These are phyloP conservation scores for Scheffersomyces cryptocercus DNA, from an alignment of 1,139 yeast genomes.

Conservation along the genomic window DNA sequence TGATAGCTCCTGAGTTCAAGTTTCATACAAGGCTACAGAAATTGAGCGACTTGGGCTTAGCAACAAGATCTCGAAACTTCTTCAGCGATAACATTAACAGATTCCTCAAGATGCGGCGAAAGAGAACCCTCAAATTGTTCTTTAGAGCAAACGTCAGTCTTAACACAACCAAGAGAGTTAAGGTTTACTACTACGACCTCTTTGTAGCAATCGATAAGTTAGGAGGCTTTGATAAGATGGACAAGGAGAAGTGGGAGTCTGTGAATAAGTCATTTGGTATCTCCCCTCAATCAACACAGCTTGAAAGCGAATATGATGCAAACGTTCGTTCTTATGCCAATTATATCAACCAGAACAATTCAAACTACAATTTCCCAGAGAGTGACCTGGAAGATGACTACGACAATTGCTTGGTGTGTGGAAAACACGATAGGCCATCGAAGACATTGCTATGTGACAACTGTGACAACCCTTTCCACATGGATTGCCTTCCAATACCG, in stretches of 20 bases:
- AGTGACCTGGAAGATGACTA: conserved; percentile 24
- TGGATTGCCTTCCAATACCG: conserved; percentile 60
- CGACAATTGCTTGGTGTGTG: conserved; percentile 58
- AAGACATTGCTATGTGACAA: conserved; percentile 67
- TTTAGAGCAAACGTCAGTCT: conserved; percentile 15
- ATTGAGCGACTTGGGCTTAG: conserved; percentile 61
- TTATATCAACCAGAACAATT: conserved; percentile 31
- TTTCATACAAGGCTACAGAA: conserved; percentile 69
- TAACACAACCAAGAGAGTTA: conserved; percentile 8
- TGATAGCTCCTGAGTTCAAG: conserved; percentile 53
- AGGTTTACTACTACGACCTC: conserved; percentile 54
- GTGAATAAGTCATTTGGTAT: conserved; percentile 31
- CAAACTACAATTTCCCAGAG: conserved; percentile 16
- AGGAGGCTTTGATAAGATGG: conserved; percentile 25
- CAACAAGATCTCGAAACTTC: conserved; percentile 61
- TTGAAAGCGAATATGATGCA: conserved; percentile 34
- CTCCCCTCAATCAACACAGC: conserved; percentile 13
- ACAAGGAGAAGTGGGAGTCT: conserved; percentile 31
- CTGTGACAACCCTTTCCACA: conserved; percentile 71
- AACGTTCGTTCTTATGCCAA: conserved; percentile 46
- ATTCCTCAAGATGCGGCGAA: conserved; percentile 49
- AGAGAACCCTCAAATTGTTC: conserved; percentile 25
- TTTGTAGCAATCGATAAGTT: conserved; percentile 44
- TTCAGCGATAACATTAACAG: conserved; percentile 62
- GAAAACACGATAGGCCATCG: conserved; percentile 47